Conservation (phyloP, 257 asterid genomes). For the Anisodus acutangulus region DNA sequence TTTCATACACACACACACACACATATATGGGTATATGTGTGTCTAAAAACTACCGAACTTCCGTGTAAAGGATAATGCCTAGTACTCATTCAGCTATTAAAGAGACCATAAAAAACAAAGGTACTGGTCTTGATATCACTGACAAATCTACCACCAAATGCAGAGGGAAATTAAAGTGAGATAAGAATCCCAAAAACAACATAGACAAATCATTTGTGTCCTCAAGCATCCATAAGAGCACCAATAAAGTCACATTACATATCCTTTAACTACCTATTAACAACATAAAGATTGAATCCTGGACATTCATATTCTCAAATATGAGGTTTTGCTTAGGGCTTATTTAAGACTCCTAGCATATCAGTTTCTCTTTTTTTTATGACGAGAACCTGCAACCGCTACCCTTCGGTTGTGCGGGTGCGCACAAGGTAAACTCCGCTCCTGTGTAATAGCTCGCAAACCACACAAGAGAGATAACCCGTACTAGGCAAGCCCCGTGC, state of each 20-base stretch:
- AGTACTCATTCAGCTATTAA: not conserved
- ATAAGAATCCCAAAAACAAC: not conserved
- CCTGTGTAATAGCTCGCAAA: no score
- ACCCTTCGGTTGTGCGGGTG: no score
- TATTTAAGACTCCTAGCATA: not conserved
- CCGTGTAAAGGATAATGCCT: not conserved
- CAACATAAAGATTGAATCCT: not conserved
- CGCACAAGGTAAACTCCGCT: no score
- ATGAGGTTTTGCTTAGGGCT: not conserved
- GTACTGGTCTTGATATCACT: not conserved
- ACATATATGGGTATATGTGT: no score
- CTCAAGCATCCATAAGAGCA: not conserved
- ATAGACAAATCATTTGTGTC: not conserved
- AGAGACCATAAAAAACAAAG: not conserved
- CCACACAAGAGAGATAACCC: no score
- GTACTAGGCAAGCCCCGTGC: no score
- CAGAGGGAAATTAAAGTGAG: not conserved
- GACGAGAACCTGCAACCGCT: no score
- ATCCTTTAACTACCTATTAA: not conserved
- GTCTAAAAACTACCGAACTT: not conserved
- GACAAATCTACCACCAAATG: not conserved
- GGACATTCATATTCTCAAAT: not conserved
- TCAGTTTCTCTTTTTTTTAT: not conserved
- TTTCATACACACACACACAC: not conserved
- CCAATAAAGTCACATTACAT: constrained; percentile 7